These are phyloP conservation scores for Colletotrichum limetticola DNA, from an alignment of 2,329 filamentous ascomycete genomes.

Conservation along the genomic window DNA sequence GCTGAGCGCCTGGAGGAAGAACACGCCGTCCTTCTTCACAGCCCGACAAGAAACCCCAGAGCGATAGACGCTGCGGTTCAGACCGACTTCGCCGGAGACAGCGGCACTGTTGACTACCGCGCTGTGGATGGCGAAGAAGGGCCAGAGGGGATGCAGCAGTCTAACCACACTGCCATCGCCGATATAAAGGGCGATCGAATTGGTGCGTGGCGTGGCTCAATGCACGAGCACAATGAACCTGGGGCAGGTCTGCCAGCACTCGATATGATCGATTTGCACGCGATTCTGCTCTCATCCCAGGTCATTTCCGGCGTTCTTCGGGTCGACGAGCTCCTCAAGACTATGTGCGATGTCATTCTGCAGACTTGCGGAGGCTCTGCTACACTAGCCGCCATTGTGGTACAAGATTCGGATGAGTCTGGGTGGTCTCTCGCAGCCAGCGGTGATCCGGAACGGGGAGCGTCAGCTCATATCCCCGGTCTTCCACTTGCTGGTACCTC, in stretches of 20 bases:
- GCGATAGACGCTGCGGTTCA: slow-evolving; percentile 74
- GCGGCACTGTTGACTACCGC: slow-evolving; percentile 62
- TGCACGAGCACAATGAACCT: slow-evolving; percentile 64
- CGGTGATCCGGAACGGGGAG: slow-evolving; percentile 76
- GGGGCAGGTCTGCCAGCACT: slow-evolving; percentile 76
- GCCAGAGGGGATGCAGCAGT: slow-evolving; percentile 51
- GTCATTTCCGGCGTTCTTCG: slow-evolving; percentile 82
- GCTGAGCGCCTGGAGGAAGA: slow-evolving; percentile 75
- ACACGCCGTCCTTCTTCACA: slow-evolving; percentile 74
- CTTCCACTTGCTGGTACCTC: slow-evolving; percentile 73
- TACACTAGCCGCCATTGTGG: slow-evolving; percentile 77
- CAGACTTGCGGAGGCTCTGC: slow-evolving; percentile 79
- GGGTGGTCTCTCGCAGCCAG: slow-evolving; percentile 80
- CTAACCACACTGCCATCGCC: slow-evolving; percentile 54
- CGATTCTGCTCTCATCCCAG: slow-evolving; percentile 82
- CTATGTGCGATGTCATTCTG: slow-evolving; percentile 84
- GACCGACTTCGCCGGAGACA: slow-evolving; percentile 74
- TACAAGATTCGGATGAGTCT: slow-evolving; percentile 72
- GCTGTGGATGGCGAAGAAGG: slow-evolving; percentile 56
- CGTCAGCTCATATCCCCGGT: slow-evolving; percentile 73
- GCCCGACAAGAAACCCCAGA: slow-evolving; percentile 66
- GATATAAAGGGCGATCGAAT: slow-evolving; percentile 68
- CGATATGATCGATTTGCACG: slow-evolving; percentile 85
- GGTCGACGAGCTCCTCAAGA: slow-evolving; percentile 79
- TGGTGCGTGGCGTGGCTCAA: slow-evolving; percentile 71